Evolutionary conservation across 257 asterid species (phyloP), one percentile per base, ranked within the genome.

Genomic region (Misopates orontium): DNA sequence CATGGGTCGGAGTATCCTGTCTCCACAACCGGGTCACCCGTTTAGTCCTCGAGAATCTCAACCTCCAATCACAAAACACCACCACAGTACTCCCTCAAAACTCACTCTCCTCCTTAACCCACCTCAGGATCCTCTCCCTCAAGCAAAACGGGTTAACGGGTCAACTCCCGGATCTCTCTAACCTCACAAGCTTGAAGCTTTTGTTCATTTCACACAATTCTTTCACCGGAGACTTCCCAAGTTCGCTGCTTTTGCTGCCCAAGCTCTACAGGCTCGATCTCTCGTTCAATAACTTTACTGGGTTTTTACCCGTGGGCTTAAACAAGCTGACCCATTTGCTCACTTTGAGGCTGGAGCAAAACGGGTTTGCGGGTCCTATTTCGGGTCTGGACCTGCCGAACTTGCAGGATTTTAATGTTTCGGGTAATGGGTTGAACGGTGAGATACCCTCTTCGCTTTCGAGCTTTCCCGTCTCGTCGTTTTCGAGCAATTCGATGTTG

Each of bases 1-100:
- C n/a, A 31, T 92, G 96, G 95, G 51, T 74, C 25, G 98, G 97
- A 4, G 73, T 92, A 56, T 84, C 89, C 3, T 92, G 98, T 73
- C 47, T 74, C 8, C 89, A 61, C 57, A 73, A 73, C 76, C 81
- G 95, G 13, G 95, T 92, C 55, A 73, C 78, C 67, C 89, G 93
- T 0, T 59, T 92, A 7, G 97, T 89, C 50, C 97, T 92, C 20
- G 93, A 92, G 54, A 71, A 67, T 25, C 45, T 74, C 17, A 57
- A 78, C 24, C 91, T 92, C 14, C 54, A 60, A 3, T 77, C 48
- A 11, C 72, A 61, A 0, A 87, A 83, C 72, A 57, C 88, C 0
- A n/a, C n/a, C n/a, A n/a, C 7, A 28, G 4, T 28, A 28, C 66
- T 85, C 16, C 62, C 83, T 10, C 68, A 49, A 13, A 32, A 58